Conservation (phyloP, 352 stramenopile species). For the Globisporangium nodosum region DNA sequence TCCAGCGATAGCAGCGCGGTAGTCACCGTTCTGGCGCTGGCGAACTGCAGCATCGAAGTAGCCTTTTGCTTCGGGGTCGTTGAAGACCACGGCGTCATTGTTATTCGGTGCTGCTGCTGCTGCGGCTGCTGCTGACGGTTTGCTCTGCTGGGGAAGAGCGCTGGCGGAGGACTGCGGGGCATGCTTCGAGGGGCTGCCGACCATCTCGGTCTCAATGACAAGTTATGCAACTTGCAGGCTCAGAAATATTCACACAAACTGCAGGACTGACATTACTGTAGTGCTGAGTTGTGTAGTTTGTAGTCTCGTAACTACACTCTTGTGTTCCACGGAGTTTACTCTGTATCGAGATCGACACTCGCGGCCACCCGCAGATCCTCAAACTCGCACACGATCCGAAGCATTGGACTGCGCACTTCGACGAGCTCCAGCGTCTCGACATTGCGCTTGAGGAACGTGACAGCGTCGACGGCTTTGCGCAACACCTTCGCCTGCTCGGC, state of each 20-base stretch:
- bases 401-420: slow-evolving; percentile 28
- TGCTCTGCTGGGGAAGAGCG: too few species aligned
- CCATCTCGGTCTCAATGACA: neutral
- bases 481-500: slow-evolving; percentile 19
- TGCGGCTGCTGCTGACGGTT: neutral
- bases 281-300: too few species aligned
- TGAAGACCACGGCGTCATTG: slow-evolving; percentile 5
- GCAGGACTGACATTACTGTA: too few species aligned
- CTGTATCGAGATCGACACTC: neutral
- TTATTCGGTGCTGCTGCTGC: neutral
- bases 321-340: too few species aligned
- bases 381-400: slow-evolving; percentile 38
- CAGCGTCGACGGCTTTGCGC: slow-evolving; percentile 16
- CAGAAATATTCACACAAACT: too few species aligned
- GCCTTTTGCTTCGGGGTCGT: slow-evolving; percentile 21
- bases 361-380: slow-evolving; percentile 32
- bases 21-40: slow-evolving; percentile 30
- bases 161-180: neutral
- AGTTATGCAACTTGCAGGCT: too few species aligned
- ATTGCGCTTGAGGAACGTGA: slow-evolving; percentile 20
- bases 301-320: too few species aligned
- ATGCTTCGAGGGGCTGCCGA: neutral
- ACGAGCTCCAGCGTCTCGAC: slow-evolving; percentile 37
- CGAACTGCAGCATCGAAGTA: slow-evolving; percentile 25
- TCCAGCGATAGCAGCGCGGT: slow-evolving; percentile 26